phyloP scores from a whole-genome alignment of 169 alveolate species.

The Plasmodium gaboni region DNA sequence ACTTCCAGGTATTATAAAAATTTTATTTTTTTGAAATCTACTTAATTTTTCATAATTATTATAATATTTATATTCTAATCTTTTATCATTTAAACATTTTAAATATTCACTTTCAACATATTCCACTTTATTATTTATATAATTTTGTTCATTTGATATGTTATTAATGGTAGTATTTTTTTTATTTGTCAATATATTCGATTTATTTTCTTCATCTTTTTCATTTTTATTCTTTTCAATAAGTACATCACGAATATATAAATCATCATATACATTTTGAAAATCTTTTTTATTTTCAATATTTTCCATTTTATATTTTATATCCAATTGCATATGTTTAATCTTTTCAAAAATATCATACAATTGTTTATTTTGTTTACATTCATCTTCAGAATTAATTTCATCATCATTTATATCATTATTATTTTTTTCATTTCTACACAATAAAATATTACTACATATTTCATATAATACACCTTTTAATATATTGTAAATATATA shows the following conservation, averaged over 20 bases:
- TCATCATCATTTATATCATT: background rate
- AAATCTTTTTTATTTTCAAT: slow-evolving; percentile 26
- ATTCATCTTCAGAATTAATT: background rate
- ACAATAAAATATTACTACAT: background rate
- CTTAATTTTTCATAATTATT: slow-evolving; percentile 30
- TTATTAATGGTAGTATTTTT: background rate
- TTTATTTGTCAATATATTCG: background rate
- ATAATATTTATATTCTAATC: background rate
- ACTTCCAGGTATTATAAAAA: slow-evolving; percentile 55
- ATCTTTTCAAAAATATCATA: slow-evolving; percentile 15
- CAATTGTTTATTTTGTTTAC: background rate
- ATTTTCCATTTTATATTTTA: slow-evolving; percentile 26
- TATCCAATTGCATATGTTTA: slow-evolving; percentile 5
- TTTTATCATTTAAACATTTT: slow-evolving; percentile 1
- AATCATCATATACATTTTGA: slow-evolving; percentile 36
- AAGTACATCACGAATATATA: slow-evolving; percentile 54
- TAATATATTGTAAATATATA: slow-evolving; percentile 23
- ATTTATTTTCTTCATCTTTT: background rate
- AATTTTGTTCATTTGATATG: background rate
- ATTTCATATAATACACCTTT: slow-evolving; percentile 28
- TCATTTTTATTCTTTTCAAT: background rate
- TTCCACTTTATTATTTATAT: slow-evolving; percentile 1
- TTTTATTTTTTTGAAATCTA: slow-evolving; percentile 56
- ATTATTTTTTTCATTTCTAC: background rate
- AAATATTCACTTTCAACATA: background rate